Evolutionary conservation across 1,284 basidiomycete genomes (phyloP).

Genomic region (Cutaneotrichosporon mucoides): DNA sequence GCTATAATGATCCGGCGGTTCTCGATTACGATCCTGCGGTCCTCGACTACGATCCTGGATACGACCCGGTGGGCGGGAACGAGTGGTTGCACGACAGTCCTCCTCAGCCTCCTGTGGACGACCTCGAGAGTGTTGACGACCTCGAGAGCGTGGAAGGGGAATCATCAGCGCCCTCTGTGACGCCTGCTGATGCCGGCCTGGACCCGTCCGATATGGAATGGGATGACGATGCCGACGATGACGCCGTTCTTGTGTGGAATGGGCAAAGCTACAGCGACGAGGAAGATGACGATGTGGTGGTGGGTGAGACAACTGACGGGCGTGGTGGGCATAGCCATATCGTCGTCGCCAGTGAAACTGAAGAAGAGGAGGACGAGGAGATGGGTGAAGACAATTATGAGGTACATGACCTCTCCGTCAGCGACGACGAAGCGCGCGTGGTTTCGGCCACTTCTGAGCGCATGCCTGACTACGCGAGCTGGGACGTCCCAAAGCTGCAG

Average conservation of each 20-base stretch:
- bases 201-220: conserved; percentile 2
- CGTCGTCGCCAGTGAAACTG: background rate
- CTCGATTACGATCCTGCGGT: background rate
- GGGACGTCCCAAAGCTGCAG: conserved; percentile 36
- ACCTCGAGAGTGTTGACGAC: background rate
- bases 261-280: conserved; percentile 12
- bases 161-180: background rate
- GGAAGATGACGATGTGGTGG: conserved; percentile 13
- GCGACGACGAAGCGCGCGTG: conserved; percentile 14
- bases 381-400: conserved; percentile 1
- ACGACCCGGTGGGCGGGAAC: background rate
- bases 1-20: too few relatives aligned
- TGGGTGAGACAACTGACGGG: background rate
- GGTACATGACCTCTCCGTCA: conserved; percentile 1
- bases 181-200: background rate
- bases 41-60: background rate
- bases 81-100: background rate
- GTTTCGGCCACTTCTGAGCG: background rate
- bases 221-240: conserved; percentile 24
- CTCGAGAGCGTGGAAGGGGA: background rate
- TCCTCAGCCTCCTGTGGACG: background rate
- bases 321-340: background rate
- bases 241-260: conserved; percentile 27
- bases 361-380: background rate
- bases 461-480: conserved; percentile 42